phyloP scores from a whole-genome alignment of 2,329 filamentous ascomycete genomes.

The Bipolaris victoriae region DNA sequence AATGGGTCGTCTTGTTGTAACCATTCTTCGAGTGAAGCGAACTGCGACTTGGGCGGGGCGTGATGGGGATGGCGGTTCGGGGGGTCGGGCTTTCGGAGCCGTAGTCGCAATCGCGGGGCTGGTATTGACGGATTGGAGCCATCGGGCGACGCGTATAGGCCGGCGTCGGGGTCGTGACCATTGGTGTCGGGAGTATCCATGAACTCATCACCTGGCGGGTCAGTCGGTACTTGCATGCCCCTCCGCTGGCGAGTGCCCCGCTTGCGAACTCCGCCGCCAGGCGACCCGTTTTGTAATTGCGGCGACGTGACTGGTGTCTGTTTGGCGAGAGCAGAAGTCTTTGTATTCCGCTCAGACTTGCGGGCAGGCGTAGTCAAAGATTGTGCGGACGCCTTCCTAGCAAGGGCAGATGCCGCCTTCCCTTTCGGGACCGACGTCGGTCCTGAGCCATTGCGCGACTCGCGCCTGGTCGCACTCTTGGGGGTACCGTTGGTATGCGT shows the following conservation, averaged over 20 bases:
- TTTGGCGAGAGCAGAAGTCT: constrained; percentile 24
- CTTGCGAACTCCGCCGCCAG: constrained; percentile 27
- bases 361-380: constrained; percentile 33
- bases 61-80: constrained; percentile 60
- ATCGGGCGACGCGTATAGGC: constrained; percentile 29
- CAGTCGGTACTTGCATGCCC: constrained; percentile 24
- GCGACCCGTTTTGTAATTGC: constrained; percentile 20
- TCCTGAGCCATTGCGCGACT: constrained; percentile 30
- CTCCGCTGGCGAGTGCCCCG: constrained; percentile 34
- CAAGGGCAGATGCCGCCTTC: constrained; percentile 23
- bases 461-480: constrained; percentile 28
- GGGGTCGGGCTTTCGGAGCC: constrained; percentile 58
- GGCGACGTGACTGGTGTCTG: constrained; percentile 30
- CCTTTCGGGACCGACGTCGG: constrained; percentile 22
- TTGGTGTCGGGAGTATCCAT: constrained; percentile 22
- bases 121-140: constrained; percentile 28
- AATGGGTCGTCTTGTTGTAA: constrained; percentile 59
- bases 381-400: constrained; percentile 33
- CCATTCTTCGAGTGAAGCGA: constrained; percentile 69
- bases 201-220: constrained; percentile 20
- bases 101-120: constrained; percentile 53
- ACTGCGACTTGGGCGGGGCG: constrained; percentile 53
- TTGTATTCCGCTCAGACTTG: constrained; percentile 46
- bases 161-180: constrained; percentile 28
- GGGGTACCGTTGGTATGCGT: constrained; percentile 39